phyloP scores from a whole-genome alignment of 2,329 filamentous ascomycete species.

The Lizonia empirigonia region DNA sequence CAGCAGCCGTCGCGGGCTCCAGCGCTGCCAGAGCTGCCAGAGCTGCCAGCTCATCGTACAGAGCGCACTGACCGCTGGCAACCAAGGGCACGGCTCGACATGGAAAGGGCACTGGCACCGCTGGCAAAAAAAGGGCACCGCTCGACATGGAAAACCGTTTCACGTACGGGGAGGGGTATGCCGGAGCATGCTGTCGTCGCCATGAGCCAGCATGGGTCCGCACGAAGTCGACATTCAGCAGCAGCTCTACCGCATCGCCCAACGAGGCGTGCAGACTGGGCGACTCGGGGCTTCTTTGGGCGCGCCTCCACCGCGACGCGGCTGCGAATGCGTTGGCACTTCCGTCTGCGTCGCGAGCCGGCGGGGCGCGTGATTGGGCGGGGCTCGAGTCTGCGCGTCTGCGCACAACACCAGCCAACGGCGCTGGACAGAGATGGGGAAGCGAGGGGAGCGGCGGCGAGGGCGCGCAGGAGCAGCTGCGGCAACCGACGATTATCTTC shows the following conservation, averaged over 20 bases:
- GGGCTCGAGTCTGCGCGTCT: slow-evolving; percentile 9
- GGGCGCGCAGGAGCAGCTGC: neutral
- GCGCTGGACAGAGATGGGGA: neutral
- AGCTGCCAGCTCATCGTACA: slow-evolving; percentile 50
- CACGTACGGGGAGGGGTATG: slow-evolving; percentile 63
- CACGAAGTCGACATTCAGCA: slow-evolving; percentile 4
- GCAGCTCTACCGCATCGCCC: slow-evolving; percentile 26
- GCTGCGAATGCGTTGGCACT: slow-evolving; percentile 30
- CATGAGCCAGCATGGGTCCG: slow-evolving; percentile 21
- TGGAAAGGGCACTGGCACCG: neutral
- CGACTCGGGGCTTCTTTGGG: slow-evolving; percentile 24
- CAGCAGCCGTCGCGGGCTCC: slow-evolving; percentile 5
- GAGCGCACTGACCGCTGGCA: slow-evolving; percentile 45
- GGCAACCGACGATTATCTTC: neutral
- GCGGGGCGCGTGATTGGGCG: neutral
- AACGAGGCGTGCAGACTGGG: slow-evolving; percentile 27
- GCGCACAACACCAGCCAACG: slow-evolving; percentile 5
- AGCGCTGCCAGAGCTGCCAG: slow-evolving; percentile 35
- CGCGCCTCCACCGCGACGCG: slow-evolving; percentile 17
- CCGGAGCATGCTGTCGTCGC: slow-evolving; percentile 44
- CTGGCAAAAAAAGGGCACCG: slow-evolving; percentile 1
- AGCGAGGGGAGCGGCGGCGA: neutral
- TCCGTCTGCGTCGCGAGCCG: neutral
- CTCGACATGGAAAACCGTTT: neutral
- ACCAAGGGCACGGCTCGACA: slow-evolving; percentile 1